Conservation (phyloP, 2,329 filamentous ascomycete genomes). For the Aureobasidium namibiae region DNA sequence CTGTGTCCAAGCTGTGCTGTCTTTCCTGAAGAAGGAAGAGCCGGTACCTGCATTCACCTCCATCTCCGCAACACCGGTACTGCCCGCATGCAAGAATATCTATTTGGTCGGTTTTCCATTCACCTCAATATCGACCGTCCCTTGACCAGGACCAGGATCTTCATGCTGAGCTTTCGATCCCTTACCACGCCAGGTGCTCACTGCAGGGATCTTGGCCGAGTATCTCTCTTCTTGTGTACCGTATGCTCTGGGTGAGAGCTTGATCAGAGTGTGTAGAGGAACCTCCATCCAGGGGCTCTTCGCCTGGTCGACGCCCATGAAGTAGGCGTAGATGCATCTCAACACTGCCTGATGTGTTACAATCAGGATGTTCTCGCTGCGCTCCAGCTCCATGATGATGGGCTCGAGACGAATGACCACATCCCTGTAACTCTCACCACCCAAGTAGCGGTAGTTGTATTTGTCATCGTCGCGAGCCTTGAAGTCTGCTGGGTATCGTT, state of each 20-base stretch:
- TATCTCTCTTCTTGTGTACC: constrained; percentile 83
- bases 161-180: constrained; percentile 88
- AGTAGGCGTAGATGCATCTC: constrained; percentile 96
- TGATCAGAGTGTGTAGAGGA: constrained; percentile 90
- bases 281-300: constrained; percentile 98
- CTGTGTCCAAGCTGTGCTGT: neutral
- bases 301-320: constrained; percentile 93
- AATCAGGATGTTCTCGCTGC: constrained; percentile 93
- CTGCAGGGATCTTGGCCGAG: constrained; percentile 85
- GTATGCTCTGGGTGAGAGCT: constrained; percentile 89
- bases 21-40: neutral
- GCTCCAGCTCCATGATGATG: constrained; percentile 98
- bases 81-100: neutral
- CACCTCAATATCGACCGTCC: neutral
- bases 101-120: neutral
- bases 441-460: constrained; percentile 98
- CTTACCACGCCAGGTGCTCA: constrained; percentile 93
- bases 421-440: constrained; percentile 91
- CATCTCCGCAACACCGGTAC: neutral
- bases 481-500: constrained; percentile 89
- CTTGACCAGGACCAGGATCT: constrained; percentile 15
- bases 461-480: constrained; percentile 94
- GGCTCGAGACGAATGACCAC: constrained; percentile 96
- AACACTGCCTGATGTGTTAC: constrained; percentile 96
- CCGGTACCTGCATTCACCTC: neutral